phyloP scores from a whole-genome alignment of 768 basidiomycete genomes.

The Jaapia argillacea region DNA sequence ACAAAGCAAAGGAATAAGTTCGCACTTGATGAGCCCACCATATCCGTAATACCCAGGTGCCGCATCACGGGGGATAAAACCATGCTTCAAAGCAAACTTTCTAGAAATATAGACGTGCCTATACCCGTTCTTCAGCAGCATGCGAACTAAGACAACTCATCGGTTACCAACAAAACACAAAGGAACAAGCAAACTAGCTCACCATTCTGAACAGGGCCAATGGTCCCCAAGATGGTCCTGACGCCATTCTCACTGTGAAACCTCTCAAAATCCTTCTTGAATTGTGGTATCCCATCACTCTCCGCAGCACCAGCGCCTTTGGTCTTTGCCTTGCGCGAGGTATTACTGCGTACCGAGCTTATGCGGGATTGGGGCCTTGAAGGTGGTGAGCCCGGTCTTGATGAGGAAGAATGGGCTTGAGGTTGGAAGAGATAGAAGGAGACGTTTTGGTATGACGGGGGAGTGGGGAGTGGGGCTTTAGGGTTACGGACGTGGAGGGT shows the following conservation, averaged over 20 bases:
- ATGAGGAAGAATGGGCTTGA: constrained; percentile 18
- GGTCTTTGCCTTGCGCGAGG: too few species aligned
- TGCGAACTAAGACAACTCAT: constrained; percentile 50
- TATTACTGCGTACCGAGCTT: too few species aligned
- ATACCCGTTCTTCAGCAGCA: constrained; percentile 90
- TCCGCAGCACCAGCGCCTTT: too few species aligned
- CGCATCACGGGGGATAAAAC: constrained; percentile 81
- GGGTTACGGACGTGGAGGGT: constrained; percentile 61
- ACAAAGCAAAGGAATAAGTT: constrained; percentile 1
- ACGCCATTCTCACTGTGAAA: constrained; percentile 93
- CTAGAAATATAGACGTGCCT: constrained; percentile 93
- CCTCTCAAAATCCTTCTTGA: constrained; percentile 70
- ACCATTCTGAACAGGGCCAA: constrained; percentile 89
- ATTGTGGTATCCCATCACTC: constrained; percentile 44
- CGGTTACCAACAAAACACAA: not conserved
- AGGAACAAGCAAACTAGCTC: constrained; percentile 13
- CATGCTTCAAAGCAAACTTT: constrained; percentile 80
- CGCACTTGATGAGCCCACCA: constrained; percentile 64
- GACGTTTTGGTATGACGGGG: constrained; percentile 57
- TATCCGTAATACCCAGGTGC: constrained; percentile 93
- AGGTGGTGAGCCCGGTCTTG: too few species aligned
- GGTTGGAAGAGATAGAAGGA: constrained; percentile 61
- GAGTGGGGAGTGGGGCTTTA: constrained; percentile 41
- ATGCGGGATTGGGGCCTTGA: too few species aligned
- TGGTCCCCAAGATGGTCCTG: constrained; percentile 81